Base-by-base conservation (phyloP, 2,329 filamentous ascomycete genomes). In the Nigrospora oryzae region DNA sequence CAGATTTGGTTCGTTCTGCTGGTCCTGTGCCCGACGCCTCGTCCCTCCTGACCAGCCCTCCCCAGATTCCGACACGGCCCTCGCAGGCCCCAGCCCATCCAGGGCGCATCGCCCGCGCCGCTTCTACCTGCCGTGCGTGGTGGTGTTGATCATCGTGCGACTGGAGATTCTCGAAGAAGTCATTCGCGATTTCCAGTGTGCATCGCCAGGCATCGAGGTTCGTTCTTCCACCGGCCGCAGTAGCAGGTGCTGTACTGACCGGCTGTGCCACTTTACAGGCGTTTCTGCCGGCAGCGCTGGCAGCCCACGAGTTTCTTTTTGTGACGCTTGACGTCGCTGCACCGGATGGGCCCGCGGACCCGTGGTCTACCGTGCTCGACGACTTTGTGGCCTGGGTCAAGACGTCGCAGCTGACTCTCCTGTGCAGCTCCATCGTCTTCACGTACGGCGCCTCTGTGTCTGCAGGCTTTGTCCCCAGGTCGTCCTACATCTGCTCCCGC, bases 401-500 rank as follows among this genome's bases (percentile, higher is more conserved):
- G 38, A 63, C 63, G 15, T 70, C 72, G 0, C 61, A 63, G 11
- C 53, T 66, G 4, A 59, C 63, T 37, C 57, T 68, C 15, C 50
- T 70, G 3, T 40, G 63, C 16, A 62, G 64, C 38, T 60, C 61
- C 5, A 6, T 65, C 15, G 46, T 69, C n/a, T 60, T 77, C 36
- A 62, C 65, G 11, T 61, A 62, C 4, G 71, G 72, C 3, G 65
- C 69, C 3, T 74, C 64, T 45, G 54, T 67, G 3, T 60, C 67
- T 14, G 53, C 64, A 3, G 60, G 62, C 13, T 63, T 66, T n/a
- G 60, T 61, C 3, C 53, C 57, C 15, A 59, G 54, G n/a, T 77
- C 75, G 12, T 75, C 71, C 0, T 76, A 71, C 46, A 67, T 77
- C 45, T 80, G 76, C 52, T 71, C 74, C 15, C 50, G 62, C 5